Percentiles rank a stretch among this genome's conserved stretches.
Evolutionary conservation across 768 basidiomycete genomes (phyloP).

Genomic region (Candolleomyces eurysporus): DNA sequence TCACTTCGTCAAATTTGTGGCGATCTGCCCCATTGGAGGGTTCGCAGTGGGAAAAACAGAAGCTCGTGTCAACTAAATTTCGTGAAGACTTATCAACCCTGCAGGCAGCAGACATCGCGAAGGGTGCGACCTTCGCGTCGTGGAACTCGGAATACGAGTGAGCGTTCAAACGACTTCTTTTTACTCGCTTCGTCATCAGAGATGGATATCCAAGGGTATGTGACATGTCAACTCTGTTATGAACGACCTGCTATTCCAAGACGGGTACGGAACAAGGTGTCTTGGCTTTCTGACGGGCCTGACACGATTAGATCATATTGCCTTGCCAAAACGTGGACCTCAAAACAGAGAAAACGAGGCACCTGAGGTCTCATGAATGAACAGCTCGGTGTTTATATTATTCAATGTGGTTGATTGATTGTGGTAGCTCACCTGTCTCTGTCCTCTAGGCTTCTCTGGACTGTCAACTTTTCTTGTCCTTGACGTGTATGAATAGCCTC

Average conservation of each 20-base stretch:
- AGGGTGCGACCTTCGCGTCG: too few species aligned
- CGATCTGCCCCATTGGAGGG: neutral
- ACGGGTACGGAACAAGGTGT: neutral
- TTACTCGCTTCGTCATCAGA: too few species aligned
- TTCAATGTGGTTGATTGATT: neutral
- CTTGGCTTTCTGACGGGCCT: neutral
- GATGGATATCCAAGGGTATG: neutral
- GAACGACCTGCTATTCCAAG: neutral
- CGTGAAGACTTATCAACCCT: too few species aligned
- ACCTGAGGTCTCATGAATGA: neutral
- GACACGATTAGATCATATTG: neutral
- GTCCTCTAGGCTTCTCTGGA: neutral
- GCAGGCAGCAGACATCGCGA: too few species aligned
- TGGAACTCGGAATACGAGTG: too few species aligned
- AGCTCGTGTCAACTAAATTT: neutral
- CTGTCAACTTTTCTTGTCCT: neutral
- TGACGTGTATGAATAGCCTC: neutral
- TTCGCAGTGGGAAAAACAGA: neutral
- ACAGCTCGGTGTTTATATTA: neutral
- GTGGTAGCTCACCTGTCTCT: neutral
- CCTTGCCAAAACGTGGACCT: conserved; percentile 1
- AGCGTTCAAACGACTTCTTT: too few species aligned
- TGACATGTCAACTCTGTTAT: neutral
- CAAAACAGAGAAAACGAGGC: conserved; percentile 1
- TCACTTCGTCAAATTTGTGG: neutral